A percentile compares a stretch with the other conserved stretches of the same genome.
These are phyloP conservation scores for Hura crepitans DNA, from an alignment of 441 rosid species.

Conservation along the genomic window DNA sequence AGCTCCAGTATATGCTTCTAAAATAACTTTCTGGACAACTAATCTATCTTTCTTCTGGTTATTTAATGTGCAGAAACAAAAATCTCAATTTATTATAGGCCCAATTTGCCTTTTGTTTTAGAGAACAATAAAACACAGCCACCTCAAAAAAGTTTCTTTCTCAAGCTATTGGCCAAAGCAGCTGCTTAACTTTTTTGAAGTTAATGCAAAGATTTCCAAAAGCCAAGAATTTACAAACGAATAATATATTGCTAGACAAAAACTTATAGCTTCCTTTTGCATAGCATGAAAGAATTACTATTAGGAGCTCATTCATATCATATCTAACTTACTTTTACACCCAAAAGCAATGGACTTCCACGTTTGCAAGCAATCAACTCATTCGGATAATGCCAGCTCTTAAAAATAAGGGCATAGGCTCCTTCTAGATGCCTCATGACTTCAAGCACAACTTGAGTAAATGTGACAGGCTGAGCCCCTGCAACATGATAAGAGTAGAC, in stretches of 20 bases:
- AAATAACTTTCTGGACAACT: neutral
- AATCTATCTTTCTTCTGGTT: neutral
- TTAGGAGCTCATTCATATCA: conserved; percentile 15
- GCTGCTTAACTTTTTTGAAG: neutral
- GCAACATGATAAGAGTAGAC: conserved; percentile 22
- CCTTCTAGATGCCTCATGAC: conserved; percentile 98
- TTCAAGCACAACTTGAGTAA: conserved; percentile 91
- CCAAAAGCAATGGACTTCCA: conserved; percentile 92
- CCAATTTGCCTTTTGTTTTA: neutral
- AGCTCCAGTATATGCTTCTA: neutral
- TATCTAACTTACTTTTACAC: conserved; percentile 73
- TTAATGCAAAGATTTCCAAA: neutral
- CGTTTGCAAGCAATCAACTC: conserved; percentile 96
- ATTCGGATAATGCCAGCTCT: conserved; percentile 88
- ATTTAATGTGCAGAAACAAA: neutral
- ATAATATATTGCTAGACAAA: neutral
- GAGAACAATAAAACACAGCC: neutral
- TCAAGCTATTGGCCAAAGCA: neutral
- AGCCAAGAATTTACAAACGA: neutral
- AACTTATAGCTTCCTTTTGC: neutral
- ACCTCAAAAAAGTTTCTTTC: neutral
- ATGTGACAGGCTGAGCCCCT: conserved; percentile 68
- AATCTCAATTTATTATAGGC: neutral
- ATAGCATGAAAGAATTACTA: neutral
- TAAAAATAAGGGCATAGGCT: conserved; percentile 95